Conservation (phyloP, 371 early-diverging fungal species). For the Apophysomyces sp. region DNA sequence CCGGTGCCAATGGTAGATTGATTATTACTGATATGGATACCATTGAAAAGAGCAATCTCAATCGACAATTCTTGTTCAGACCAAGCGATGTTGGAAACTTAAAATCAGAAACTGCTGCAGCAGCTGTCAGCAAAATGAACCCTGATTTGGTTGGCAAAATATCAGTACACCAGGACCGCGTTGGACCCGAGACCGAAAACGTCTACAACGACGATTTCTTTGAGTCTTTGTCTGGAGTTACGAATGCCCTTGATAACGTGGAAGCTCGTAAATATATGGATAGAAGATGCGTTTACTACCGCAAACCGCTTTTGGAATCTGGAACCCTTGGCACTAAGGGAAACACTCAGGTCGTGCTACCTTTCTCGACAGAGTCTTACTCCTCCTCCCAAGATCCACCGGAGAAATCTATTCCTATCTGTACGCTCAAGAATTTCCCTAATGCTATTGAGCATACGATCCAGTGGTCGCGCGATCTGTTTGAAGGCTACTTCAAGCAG, state of each 20-base stretch:
- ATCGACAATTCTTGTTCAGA: conserved; percentile 98
- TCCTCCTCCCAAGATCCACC: conserved; percentile 99
- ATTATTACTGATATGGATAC: conserved; percentile 99
- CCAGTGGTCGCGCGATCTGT: conserved; percentile 98
- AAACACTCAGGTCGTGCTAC: conserved; percentile 98
- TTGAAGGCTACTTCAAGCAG: conserved; percentile 93
- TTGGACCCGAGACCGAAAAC: conserved; percentile 95
- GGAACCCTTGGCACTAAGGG: conserved; percentile 99
- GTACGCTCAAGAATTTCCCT: conserved; percentile 99
- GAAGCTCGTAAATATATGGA: conserved; percentile 99
- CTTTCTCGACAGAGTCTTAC: conserved; percentile 98
- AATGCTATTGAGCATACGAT: conserved; percentile 99
- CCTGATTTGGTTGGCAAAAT: conserved; percentile 84
- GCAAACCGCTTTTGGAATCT: conserved; percentile 97
- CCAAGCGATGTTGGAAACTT: conserved; percentile 91
- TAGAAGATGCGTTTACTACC: conserved; percentile 94
- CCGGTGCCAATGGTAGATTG: conserved; percentile 83
- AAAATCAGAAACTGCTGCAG: conserved; percentile 95
- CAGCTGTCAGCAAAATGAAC: conserved; percentile 94
- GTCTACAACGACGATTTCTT: conserved; percentile 97
- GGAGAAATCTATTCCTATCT: conserved; percentile 98
- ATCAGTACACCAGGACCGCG: conserved; percentile 90
- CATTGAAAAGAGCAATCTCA: conserved; percentile 97
- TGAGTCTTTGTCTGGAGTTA: conserved; percentile 86
- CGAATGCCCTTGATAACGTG: conserved; percentile 99